phyloP scores from a whole-genome alignment of 805 yeast genomes.

The Schwanniomyces occidentalis region DNA sequence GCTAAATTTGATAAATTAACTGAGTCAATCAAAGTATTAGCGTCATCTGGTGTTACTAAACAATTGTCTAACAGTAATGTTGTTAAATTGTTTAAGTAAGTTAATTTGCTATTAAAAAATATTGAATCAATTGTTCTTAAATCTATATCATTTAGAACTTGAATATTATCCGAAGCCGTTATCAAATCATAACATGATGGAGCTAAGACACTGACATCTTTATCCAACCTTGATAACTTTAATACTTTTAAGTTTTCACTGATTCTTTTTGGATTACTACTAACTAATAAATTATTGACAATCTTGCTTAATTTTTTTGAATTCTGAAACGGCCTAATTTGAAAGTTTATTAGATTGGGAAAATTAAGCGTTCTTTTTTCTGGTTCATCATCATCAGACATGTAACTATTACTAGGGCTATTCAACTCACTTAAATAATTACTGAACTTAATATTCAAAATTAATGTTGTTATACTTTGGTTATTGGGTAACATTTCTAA shows the following conservation, averaged over 20 bases:
- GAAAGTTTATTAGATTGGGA: conserved; percentile 30
- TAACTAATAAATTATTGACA: conserved; percentile 15
- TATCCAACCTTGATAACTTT: conserved; percentile 20
- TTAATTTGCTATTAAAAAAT: conserved; percentile 12
- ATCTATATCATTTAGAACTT: conserved; percentile 11
- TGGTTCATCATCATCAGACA: conserved; percentile 11
- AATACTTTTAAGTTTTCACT: conserved; percentile 15
- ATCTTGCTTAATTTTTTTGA: conserved; percentile 23
- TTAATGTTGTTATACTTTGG: conserved; percentile 20
- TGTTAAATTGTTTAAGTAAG: conserved; percentile 15
- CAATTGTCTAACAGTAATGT: conserved; percentile 24
- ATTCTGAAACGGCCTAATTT: conserved; percentile 35
- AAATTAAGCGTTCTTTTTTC: conserved; percentile 14
- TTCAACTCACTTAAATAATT: conserved; percentile 16
- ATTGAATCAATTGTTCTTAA: conserved; percentile 9
- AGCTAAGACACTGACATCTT: conserved; percentile 12
- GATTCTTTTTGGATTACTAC: conserved; percentile 6
- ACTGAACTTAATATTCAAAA: conserved; percentile 30
- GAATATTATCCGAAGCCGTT: conserved; percentile 1
- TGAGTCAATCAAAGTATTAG: conserved; percentile 13
- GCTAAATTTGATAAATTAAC: conserved; percentile 21
- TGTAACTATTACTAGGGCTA: background rate
- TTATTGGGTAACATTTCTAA: conserved; percentile 33
- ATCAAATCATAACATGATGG: conserved; percentile 19
- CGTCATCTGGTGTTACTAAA: conserved; percentile 24